Evolutionary conservation across 768 basidiomycete genomes (phyloP).

Genomic region (Kwoniella sp.): DNA sequence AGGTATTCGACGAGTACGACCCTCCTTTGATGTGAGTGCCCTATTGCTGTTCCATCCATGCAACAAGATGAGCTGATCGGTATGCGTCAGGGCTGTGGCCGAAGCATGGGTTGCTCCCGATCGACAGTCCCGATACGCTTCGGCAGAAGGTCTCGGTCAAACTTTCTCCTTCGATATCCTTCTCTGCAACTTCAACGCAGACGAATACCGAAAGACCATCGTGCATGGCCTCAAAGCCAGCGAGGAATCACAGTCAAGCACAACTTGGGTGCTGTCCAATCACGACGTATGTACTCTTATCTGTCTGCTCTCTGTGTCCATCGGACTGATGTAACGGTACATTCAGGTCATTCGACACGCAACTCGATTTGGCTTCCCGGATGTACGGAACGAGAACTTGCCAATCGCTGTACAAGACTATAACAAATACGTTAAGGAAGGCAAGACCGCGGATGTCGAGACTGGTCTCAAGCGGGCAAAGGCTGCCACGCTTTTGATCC

Average conservation of each 20-base stretch:
- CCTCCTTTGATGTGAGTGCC: constrained; percentile 46
- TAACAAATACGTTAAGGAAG: constrained; percentile 5
- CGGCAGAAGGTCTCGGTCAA: constrained; percentile 43
- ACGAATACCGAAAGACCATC: constrained; percentile 34
- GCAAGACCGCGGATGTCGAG: constrained; percentile 19
- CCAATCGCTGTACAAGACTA: neutral
- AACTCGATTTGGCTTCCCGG: constrained; percentile 41
- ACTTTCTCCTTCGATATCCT: constrained; percentile 50
- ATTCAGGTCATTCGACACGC: constrained; percentile 45
- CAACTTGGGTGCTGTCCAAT: constrained; percentile 47
- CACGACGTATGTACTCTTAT: constrained; percentile 11
- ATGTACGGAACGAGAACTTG: constrained; percentile 2
- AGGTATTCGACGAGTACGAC: constrained; percentile 46
- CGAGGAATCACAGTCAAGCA: constrained; percentile 23
- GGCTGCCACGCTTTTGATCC: constrained; percentile 43
- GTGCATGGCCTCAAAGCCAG: constrained; percentile 23
- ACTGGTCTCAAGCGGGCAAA: constrained; percentile 33
- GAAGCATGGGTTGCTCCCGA: constrained; percentile 47
- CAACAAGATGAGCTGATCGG: neutral
- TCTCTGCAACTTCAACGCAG: constrained; percentile 32
- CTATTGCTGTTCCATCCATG: neutral
- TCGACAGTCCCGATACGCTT: constrained; percentile 41
- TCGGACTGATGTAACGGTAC: too few species aligned
- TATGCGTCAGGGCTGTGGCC: constrained; percentile 38
- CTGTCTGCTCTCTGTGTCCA: neutral